These are phyloP conservation scores for Trametes cingulata DNA, from an alignment of 768 basidiomycete species.

Conservation along the genomic window DNA sequence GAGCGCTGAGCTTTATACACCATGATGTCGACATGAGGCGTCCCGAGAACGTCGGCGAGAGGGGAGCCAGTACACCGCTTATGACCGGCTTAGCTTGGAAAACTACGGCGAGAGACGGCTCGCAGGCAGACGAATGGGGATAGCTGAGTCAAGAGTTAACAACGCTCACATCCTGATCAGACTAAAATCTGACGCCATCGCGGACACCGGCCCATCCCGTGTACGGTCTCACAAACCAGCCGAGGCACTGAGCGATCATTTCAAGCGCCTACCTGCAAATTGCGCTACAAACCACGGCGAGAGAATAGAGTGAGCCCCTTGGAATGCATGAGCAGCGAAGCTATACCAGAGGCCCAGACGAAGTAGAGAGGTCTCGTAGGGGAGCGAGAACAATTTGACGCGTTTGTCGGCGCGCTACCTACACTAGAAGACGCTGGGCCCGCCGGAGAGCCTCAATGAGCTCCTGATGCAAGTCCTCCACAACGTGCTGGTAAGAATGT, in stretches of 20 bases:
- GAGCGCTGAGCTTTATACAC: not conserved
- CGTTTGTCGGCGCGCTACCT: not conserved
- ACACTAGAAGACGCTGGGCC: conserved; percentile 1
- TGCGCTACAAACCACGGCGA: no score
- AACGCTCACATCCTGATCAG: no score
- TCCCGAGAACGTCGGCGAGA: not conserved
- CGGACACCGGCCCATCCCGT: no score
- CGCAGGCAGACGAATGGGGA: not conserved
- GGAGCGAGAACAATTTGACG: no score
- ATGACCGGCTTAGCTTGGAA: not conserved
- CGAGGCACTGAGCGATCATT: no score
- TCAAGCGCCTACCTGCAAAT: no score
- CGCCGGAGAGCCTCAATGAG: conserved; percentile 38
- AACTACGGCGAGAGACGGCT: not conserved
- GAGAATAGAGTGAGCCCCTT: no score
- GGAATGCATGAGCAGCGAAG: no score
- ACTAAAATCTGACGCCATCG: no score
- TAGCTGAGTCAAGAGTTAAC: not conserved
- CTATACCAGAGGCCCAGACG: no score
- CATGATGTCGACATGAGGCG: not conserved
- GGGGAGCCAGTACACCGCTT: not conserved
- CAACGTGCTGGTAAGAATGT: conserved; percentile 45
- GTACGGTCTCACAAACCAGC: no score
- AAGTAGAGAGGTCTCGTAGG: no score
- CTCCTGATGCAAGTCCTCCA: conserved; percentile 52